Evolutionary conservation across 2,329 filamentous ascomycete genomes (phyloP), one percentile per base, ranked within the genome.

Genomic region (Aspergillus clavatus): DNA sequence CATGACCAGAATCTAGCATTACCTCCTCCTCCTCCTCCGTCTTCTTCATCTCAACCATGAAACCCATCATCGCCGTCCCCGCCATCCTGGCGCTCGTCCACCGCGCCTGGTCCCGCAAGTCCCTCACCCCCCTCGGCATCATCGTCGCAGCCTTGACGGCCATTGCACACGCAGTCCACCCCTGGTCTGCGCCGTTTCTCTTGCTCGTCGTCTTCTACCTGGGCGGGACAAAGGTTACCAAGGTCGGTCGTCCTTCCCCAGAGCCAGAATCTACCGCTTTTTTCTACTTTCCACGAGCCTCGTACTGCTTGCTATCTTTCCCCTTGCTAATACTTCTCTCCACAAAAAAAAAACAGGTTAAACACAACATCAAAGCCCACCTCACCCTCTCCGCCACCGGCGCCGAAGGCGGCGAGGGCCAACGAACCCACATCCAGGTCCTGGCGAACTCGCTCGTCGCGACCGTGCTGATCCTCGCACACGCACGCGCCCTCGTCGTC

Each of bases 181-280:
- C 91, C 3, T 96, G 89, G 84, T 87, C 87, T 48, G 74, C 90
- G n/a, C 90, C 89, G n/a, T 94, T 96, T 70, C 79, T 79, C 22
- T 76, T 96, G 8, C 76, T 97, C 2, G 79, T 80, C 40, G 79
- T 89, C 27, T 97, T 97, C 73, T 97, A 95, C 68, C 72, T 95
- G 3, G 82, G 86, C 4, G 93, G 89, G 1, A 95, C 86, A 1
- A 75, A 82, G 41, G 89, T 84, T 1, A 96, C 91, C 0, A 90
- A 91, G 72, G 87, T 89, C 43, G 40, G 45, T 14, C 16, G 46
- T 47, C 38, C 7, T 27, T n/a, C n/a, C n/a, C n/a, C n/a, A n/a
- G n/a, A n/a, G n/a, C n/a, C n/a, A n/a, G n/a, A n/a, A n/a, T n/a
- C n/a, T n/a, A n/a, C n/a, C n/a, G n/a, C n/a, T n/a, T n/a, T n/a